Percentiles rank a stretch among this genome's conserved stretches.
phyloP scores from a whole-genome alignment of 768 basidiomycete genomes.

The Coprinopsis marcescibilis region DNA sequence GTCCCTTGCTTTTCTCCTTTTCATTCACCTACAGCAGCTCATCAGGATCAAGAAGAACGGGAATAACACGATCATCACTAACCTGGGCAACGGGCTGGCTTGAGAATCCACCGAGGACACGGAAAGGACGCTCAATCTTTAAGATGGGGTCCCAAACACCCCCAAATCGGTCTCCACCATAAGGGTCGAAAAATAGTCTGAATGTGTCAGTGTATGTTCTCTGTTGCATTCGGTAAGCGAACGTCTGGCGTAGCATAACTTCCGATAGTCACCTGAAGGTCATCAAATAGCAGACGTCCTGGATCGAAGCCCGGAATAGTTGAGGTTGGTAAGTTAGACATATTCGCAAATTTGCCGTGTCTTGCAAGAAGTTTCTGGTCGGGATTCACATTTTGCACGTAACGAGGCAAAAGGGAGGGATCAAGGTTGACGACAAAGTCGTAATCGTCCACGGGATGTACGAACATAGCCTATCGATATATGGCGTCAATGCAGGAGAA shows the following conservation, averaged over 20 bases:
- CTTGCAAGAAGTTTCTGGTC: constrained; percentile 42
- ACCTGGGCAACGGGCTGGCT: constrained; percentile 50
- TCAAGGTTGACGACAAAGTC: constrained; percentile 80
- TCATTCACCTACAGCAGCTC: constrained; percentile 28
- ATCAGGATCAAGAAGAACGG: background rate
- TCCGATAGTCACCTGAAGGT: constrained; percentile 58
- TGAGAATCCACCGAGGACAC: constrained; percentile 79
- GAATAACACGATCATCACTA: background rate
- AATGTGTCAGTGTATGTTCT: constrained; percentile 68
- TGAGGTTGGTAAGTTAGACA: constrained; percentile 22
- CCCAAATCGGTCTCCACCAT: constrained; percentile 76
- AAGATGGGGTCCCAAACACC: constrained; percentile 82
- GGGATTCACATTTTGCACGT: constrained; percentile 62
- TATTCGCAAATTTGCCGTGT: constrained; percentile 42
- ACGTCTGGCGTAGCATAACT: constrained; percentile 5
- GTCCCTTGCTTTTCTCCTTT: constrained; percentile 48
- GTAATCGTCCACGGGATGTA: constrained; percentile 79
- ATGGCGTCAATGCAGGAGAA: background rate
- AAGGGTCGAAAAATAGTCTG: constrained; percentile 77
- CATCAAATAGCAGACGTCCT: constrained; percentile 54
- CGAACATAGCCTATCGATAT: constrained; percentile 64
- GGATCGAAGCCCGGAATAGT: constrained; percentile 79
- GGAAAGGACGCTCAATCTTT: constrained; percentile 58
- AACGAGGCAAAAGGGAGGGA: constrained; percentile 56
- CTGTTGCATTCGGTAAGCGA: constrained; percentile 29